Evolutionary conservation across 768 basidiomycete genomes (phyloP).

Genomic region (Boletus subcaerulescens): DNA sequence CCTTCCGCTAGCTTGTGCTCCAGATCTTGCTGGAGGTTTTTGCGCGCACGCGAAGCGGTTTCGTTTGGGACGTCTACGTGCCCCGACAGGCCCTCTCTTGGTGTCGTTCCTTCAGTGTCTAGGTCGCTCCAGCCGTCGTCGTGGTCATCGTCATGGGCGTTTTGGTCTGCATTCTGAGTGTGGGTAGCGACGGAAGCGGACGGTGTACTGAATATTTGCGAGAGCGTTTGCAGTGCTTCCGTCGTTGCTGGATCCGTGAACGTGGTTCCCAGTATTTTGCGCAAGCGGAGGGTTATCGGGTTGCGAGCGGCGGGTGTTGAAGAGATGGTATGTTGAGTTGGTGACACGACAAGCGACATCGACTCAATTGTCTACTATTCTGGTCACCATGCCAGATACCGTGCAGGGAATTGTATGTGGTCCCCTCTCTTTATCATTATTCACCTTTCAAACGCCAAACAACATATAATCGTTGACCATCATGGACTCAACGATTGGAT

Average conservation of each 20-base stretch:
- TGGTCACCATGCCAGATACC: too few relatives aligned
- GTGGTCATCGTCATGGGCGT: conserved; percentile 33
- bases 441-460: too few relatives aligned
- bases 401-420: too few relatives aligned
- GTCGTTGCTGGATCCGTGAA: conserved; percentile 75
- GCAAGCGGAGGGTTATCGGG: conserved; percentile 82
- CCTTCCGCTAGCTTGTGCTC: conserved; percentile 80
- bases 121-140: conserved; percentile 29
- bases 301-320: conserved; percentile 39
- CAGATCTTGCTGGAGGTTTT: conserved; percentile 79
- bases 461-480: too few relatives aligned
- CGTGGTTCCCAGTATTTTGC: conserved; percentile 82
- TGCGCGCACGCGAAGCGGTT: conserved; percentile 70
- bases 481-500: too few relatives aligned
- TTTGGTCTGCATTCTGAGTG: conserved; percentile 13
- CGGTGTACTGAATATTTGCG: conserved; percentile 61
- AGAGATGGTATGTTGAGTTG: background rate
- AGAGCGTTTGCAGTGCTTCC: conserved; percentile 81
- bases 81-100: conserved; percentile 8
- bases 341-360: background rate
- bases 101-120: conserved; percentile 7
- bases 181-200: conserved; percentile 15
- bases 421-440: too few relatives aligned
- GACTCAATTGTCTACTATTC: background rate
- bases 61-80: conserved; percentile 47